Evolutionary conservation across 2,329 filamentous ascomycete genomes (phyloP).

Genomic region (Neonectria punicea): DNA sequence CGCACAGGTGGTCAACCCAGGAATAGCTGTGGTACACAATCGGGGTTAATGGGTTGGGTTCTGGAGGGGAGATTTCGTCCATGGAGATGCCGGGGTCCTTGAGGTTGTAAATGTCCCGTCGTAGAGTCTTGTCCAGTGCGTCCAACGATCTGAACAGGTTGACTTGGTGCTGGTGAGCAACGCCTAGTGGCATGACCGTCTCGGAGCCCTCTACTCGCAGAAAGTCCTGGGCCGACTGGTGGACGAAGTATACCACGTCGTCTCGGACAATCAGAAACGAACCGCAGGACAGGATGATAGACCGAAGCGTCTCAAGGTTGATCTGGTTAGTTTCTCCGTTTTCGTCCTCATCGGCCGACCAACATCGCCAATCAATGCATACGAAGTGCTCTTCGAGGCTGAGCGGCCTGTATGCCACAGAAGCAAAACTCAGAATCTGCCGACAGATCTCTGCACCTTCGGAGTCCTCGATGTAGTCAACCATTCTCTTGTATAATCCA

Average conservation of each 20-base stretch:
- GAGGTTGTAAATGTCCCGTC: conserved; percentile 50
- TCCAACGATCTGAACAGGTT: conserved; percentile 50
- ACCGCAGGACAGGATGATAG: conserved; percentile 48
- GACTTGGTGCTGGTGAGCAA: conserved; percentile 37
- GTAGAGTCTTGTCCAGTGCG: conserved; percentile 43
- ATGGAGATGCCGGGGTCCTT: conserved; percentile 14
- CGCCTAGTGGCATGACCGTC: conserved; percentile 46
- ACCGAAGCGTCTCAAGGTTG: conserved; percentile 15
- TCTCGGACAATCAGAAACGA: conserved; percentile 52
- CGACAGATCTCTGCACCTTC: conserved; percentile 45
- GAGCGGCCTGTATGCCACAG: conserved; percentile 50
- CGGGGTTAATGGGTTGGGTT: conserved; percentile 21
- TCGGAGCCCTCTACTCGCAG: conserved; percentile 43
- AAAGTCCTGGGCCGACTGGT: conserved; percentile 57
- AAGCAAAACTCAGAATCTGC: conserved; percentile 47
- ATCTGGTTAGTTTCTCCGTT: not conserved
- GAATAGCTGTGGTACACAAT: conserved; percentile 31
- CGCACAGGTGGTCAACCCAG: conserved; percentile 31
- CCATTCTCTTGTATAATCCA: conserved; percentile 52
- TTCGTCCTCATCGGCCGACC: conserved; percentile 21
- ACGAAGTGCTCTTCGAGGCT: conserved; percentile 46
- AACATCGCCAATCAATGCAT: conserved; percentile 28
- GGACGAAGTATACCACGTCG: conserved; percentile 48
- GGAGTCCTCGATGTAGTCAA: conserved; percentile 44
- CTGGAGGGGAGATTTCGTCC: conserved; percentile 15